Evolutionary conservation across 768 basidiomycete genomes (phyloP), one percentile per base, ranked within the genome.

Genomic region (Kwoniella dejecticola): DNA sequence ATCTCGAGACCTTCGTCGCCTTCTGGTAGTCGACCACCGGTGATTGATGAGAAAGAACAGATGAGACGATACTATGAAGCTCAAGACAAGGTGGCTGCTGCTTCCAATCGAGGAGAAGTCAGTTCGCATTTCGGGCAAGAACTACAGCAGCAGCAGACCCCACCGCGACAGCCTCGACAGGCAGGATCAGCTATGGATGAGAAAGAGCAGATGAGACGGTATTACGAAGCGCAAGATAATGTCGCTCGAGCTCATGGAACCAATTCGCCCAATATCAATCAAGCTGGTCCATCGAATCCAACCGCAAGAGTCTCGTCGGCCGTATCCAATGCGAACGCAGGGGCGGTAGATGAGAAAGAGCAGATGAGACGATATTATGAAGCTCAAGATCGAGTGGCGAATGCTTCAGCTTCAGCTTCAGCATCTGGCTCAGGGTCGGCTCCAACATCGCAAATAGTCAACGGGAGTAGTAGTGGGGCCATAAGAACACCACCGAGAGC

Each of bases 311-410:
- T 36, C n/a, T n/a, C n/a, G n/a, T n/a, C n/a, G n/a, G n/a, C n/a
- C n/a, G n/a, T n/a, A n/a, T n/a, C n/a, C n/a, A n/a, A n/a, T n/a
- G 36, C 36, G 8, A 8, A 38, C 17, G 17, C 17, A 17, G 8
- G 8, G 36, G 36, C 36, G 17, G 36, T 17, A 8, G 36, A 63
- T 27, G 72, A 74, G 52, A 74, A 74, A 41, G 69, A 70, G 27
- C 66, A 72, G 55, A 75, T 75, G 76, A 52, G 63, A 52, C 36
- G 73, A 30, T 77, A 73, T 49, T 72, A 76, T 31, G 71, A 72
- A 23, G 76, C 76, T 15, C 60, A 58, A 31, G 69, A 68, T 36
- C 23, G 60, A 19, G 68, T 73, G 4, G 60, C 47, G 8, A 38
- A n/a, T n/a, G n/a, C n/a, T 38, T 38, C 8, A 8, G 36, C 8